Evolutionary conservation across 2,329 filamentous ascomycete species (phyloP).

Genomic region (Corynespora cassiicola): DNA sequence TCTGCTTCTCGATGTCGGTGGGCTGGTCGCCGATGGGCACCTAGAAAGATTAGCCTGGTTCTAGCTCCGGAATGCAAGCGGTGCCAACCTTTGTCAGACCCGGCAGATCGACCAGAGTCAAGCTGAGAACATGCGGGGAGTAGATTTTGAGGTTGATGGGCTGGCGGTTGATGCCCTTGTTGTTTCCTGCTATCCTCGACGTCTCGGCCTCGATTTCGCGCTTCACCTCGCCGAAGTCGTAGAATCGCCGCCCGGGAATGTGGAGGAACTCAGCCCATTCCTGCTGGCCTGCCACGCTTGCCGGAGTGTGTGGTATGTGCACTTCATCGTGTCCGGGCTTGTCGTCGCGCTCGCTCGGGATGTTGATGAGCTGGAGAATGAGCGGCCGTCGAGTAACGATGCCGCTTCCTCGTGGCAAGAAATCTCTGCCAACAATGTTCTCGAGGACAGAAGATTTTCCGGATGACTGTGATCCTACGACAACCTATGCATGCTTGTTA

Average conservation of each 20-base stretch:
- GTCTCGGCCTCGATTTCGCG: slow-evolving; percentile 98
- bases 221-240: slow-evolving; percentile 91
- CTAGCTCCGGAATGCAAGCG: slow-evolving; percentile 9
- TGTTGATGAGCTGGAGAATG: slow-evolving; percentile 97
- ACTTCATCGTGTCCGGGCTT: slow-evolving; percentile 69
- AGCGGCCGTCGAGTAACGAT: slow-evolving; percentile 94
- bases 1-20: slow-evolving; percentile 98
- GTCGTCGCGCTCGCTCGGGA: slow-evolving; percentile 76
- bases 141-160: slow-evolving; percentile 99
- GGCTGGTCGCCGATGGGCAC: slow-evolving; percentile 98
- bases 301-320: slow-evolving; percentile 76
- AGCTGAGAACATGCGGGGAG: slow-evolving; percentile 92
- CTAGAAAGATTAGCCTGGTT: slow-evolving; percentile 51
- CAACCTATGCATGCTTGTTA: slow-evolving; percentile 69
- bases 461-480: slow-evolving; percentile 97
- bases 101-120: slow-evolving; percentile 94
- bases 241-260: slow-evolving; percentile 85
- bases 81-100: slow-evolving; percentile 84
- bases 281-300: slow-evolving; percentile 70
- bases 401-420: slow-evolving; percentile 92
- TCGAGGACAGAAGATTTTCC: slow-evolving; percentile 98
- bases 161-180: slow-evolving; percentile 97
- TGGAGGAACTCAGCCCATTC: slow-evolving; percentile 98
- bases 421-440: slow-evolving; percentile 98
- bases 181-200: slow-evolving; percentile 89